These are phyloP conservation scores for Ascochyta fabae DNA, from an alignment of 2,329 filamentous ascomycete genomes.

Conservation along the genomic window DNA sequence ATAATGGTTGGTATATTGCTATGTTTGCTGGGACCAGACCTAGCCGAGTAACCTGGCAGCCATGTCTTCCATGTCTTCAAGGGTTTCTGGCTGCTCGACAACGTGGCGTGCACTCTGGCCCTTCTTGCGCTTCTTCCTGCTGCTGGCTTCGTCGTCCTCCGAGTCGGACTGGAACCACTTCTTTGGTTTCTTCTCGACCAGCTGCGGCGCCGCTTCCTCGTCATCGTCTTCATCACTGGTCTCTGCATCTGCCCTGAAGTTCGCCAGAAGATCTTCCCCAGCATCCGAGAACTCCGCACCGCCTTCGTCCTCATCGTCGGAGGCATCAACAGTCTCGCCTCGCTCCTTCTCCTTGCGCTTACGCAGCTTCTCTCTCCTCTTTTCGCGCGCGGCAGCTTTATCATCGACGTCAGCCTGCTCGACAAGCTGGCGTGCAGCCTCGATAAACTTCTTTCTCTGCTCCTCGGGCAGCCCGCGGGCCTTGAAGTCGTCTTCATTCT, in stretches of 20 bases:
- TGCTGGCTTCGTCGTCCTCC: conserved; percentile 55
- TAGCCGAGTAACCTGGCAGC: conserved; percentile 71
- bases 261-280: conserved; percentile 50
- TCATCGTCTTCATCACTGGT: conserved; percentile 52
- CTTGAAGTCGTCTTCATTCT: conserved; percentile 81
- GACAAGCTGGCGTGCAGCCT: conserved; percentile 74
- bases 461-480: conserved; percentile 75
- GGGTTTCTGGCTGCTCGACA: conserved; percentile 74
- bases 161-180: conserved; percentile 80
- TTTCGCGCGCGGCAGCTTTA: conserved; percentile 79
- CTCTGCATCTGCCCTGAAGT: conserved; percentile 52
- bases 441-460: conserved; percentile 79
- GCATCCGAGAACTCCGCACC: conserved; percentile 41
- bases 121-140: conserved; percentile 52
- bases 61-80: conserved; percentile 79
- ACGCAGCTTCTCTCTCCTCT: conserved; percentile 76
- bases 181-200: conserved; percentile 69
- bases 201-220: conserved; percentile 52
- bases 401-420: conserved; percentile 79
- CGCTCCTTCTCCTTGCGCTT: conserved; percentile 72
- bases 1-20: not conserved
- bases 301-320: conserved; percentile 26
- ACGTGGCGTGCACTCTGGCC: conserved; percentile 60
- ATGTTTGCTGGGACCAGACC: not conserved
- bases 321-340: conserved; percentile 50